Conservation (phyloP, 2,329 filamentous ascomycete genomes). For the Chalaropsis thielavioides region DNA sequence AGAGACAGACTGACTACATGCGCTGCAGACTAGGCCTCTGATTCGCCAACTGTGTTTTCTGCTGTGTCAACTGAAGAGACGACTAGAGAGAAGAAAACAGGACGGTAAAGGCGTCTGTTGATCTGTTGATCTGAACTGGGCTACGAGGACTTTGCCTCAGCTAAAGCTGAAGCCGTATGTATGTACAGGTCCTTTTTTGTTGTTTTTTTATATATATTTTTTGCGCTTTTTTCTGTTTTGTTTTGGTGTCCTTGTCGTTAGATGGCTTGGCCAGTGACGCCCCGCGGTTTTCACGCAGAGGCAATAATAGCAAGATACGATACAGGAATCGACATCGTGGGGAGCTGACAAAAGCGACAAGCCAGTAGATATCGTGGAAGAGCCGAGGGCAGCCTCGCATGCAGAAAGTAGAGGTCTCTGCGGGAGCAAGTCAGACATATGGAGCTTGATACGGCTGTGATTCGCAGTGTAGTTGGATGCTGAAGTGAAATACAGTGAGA, state of each 20-base stretch:
- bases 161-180: background rate
- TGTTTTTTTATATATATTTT: too few species aligned
- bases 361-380: background rate
- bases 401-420: background rate
- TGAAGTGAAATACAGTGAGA: background rate
- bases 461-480: background rate
- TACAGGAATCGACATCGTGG: background rate
- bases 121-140: background rate
- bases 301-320: background rate
- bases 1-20: background rate
- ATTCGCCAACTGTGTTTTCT: background rate
- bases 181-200: background rate
- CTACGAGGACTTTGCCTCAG: background rate
- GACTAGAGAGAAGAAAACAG: background rate
- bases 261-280: background rate
- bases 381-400: background rate
- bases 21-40: background rate
- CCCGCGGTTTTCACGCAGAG: background rate
- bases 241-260: background rate
- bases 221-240: too few species aligned
- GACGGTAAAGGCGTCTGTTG: background rate
- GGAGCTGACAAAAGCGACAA: background rate
- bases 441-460: background rate
- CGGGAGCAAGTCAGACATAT: background rate
- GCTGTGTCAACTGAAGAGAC: background rate